A percentile compares a stretch with the other conserved stretches of the same genome.
These are phyloP conservation scores for Skeletonema tropicum DNA, from an alignment of 108 stramenopile genomes.

Conservation along the genomic window DNA sequence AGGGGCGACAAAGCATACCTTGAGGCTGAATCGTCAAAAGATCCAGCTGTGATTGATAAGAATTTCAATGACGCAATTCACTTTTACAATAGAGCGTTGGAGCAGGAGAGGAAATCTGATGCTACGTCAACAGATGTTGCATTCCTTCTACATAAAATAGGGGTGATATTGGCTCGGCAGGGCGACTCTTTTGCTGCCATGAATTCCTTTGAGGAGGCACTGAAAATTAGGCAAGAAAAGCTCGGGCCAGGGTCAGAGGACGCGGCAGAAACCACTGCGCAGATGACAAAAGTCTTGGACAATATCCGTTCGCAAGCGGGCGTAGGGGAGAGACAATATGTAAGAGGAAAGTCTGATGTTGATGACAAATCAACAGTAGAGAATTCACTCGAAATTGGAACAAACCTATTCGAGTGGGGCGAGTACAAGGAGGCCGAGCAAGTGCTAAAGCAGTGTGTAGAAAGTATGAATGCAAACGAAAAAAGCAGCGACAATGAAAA, in stretches of 20 bases:
- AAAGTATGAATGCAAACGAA: constrained; percentile 10
- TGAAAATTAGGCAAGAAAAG: constrained; percentile 17
- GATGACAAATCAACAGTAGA: background rate
- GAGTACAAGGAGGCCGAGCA: constrained; percentile 22
- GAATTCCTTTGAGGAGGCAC: constrained; percentile 23
- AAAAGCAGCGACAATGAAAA: constrained; percentile 1
- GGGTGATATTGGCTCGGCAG: constrained; percentile 4
- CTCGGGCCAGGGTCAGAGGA: constrained; percentile 24
- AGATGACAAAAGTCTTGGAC: constrained; percentile 14
- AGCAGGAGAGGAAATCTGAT: background rate
- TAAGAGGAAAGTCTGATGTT: constrained; percentile 3
- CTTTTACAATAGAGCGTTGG: background rate
- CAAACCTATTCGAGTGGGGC: constrained; percentile 16
- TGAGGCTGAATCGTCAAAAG: too few relatives aligned
- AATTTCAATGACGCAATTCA: background rate
- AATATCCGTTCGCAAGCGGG: constrained; percentile 8
- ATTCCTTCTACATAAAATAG: constrained; percentile 9
- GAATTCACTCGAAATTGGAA: constrained; percentile 4
- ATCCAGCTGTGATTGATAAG: too few relatives aligned
- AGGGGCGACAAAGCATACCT: background rate
- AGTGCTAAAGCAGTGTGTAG: constrained; percentile 13
- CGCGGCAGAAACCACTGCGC: constrained; percentile 17
- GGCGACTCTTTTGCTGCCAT: constrained; percentile 24
- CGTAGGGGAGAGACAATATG: constrained; percentile 14
- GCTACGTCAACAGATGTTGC: background rate